These are phyloP conservation scores for Echium plantagineum DNA, from an alignment of 257 asterid species.

Conservation along the genomic window DNA sequence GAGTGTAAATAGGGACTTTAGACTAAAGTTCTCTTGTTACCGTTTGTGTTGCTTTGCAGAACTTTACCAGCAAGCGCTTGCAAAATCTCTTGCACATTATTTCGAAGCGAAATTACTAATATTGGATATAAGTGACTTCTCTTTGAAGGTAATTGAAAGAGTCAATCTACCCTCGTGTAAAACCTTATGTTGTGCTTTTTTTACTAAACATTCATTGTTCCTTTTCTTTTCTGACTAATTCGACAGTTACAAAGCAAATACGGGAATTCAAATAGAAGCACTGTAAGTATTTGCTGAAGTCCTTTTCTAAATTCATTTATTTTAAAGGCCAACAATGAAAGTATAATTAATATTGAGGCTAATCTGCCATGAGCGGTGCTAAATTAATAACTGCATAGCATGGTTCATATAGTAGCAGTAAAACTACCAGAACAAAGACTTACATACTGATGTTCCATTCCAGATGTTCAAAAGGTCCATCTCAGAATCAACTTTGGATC, in stretches of 20 bases:
- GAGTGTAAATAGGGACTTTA: neutral
- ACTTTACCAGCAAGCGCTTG: slow-evolving; percentile 64
- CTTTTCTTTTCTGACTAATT: slow-evolving; percentile 11
- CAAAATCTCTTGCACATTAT: slow-evolving; percentile 79
- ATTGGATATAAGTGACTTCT: slow-evolving; percentile 72
- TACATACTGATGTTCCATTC: neutral
- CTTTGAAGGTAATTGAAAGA: slow-evolving; percentile 50
- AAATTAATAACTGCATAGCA: neutral
- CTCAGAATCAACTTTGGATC: slow-evolving; percentile 69
- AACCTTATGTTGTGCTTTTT: slow-evolving; percentile 1
- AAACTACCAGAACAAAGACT: neutral
- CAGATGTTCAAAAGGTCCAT: slow-evolving; percentile 60
- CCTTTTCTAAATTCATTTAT: neutral
- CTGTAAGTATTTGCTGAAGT: slow-evolving; percentile 36
- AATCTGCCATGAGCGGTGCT: too few relatives aligned
- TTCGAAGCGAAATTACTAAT: slow-evolving; percentile 66
- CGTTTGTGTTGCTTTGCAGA: slow-evolving; percentile 26
- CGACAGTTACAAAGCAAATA: slow-evolving; percentile 84
- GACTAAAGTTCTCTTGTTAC: neutral
- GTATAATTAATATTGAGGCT: neutral
- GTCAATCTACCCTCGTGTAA: slow-evolving; percentile 7
- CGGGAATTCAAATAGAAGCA: slow-evolving; percentile 48
- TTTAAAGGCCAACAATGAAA: neutral
- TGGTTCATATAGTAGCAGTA: neutral
- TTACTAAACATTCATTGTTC: slow-evolving; percentile 11